Percentiles rank a stretch among this genome's conserved stretches.
Evolutionary conservation across 192 early-diverging fungal genomes (phyloP).

Genomic region (Globomyces pollinis-pini): DNA sequence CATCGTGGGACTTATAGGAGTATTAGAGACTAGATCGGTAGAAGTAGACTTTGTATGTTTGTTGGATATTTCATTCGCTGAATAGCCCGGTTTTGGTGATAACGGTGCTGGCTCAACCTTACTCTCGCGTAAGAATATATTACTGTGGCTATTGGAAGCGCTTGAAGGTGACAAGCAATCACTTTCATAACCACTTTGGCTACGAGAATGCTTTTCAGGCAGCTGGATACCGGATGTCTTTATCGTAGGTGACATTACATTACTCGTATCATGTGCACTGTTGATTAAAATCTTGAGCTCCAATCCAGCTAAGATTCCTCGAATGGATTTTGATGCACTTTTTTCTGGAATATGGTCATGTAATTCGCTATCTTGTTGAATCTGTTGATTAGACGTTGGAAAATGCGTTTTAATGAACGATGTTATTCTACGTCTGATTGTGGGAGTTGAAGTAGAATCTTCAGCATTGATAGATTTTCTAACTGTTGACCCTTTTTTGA

Average conservation of each 20-base stretch:
- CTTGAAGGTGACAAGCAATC: background rate
- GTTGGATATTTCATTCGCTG: background rate
- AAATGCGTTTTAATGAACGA: slow-evolving; percentile 2
- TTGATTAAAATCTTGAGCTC: background rate
- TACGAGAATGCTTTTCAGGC: background rate
- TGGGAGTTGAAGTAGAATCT: background rate
- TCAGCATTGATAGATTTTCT: too few species aligned
- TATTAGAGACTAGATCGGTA: too few species aligned
- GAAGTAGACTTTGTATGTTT: too few species aligned
- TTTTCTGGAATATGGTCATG: too few species aligned
- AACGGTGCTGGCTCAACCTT: background rate
- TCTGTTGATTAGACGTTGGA: background rate
- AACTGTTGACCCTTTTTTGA: too few species aligned
- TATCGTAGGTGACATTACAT: background rate
- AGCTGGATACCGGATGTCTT: background rate
- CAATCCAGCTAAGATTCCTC: background rate
- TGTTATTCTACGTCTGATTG: background rate
- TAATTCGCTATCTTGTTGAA: background rate
- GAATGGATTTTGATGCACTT: background rate
- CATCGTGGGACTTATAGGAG: background rate
- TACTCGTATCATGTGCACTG: background rate
- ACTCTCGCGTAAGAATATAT: too few species aligned
- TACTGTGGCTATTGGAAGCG: too few species aligned
- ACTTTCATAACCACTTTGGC: background rate
- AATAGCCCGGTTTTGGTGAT: background rate